These are phyloP conservation scores for Leishmania martiniquensis DNA, from an alignment of 208 protist species.

Conservation along the genomic window DNA sequence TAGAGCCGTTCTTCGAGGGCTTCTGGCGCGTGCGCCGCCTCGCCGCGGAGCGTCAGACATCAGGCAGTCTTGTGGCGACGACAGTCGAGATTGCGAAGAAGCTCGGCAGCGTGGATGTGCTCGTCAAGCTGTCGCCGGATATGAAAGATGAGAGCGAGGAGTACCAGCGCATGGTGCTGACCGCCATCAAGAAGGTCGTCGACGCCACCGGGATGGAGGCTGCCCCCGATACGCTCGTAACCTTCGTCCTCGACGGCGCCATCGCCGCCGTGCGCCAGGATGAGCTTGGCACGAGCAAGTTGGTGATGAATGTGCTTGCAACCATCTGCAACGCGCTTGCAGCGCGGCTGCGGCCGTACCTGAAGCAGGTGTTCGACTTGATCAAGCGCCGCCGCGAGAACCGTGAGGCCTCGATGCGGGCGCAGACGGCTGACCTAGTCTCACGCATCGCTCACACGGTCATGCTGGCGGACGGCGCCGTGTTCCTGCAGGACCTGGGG, in stretches of 20 bases:
- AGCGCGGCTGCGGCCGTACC: constrained; percentile 91
- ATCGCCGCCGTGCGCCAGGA: constrained; percentile 98
- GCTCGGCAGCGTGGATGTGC: constrained; percentile 94
- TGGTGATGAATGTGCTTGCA: constrained; percentile 93
- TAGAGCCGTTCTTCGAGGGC: constrained; percentile 91
- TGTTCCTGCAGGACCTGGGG: constrained; percentile 96
- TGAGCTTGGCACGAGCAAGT: constrained; percentile 88
- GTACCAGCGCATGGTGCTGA: constrained; percentile 97
- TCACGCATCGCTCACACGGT: constrained; percentile 95
- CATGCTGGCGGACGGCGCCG: constrained; percentile 93
- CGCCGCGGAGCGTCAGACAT: constrained; percentile 95
- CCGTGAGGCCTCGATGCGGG: constrained; percentile 91
- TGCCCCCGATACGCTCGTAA: constrained; percentile 93
- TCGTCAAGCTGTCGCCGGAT: constrained; percentile 94
- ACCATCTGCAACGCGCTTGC: constrained; percentile 96
- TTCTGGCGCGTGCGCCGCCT: constrained; percentile 97
- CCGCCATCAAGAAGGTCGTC: constrained; percentile 92
- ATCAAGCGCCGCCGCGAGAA: constrained; percentile 98
- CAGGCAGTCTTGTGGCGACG: constrained; percentile 94
- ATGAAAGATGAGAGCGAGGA: constrained; percentile 99
- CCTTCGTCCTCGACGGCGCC: constrained; percentile 96
- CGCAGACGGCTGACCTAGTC: constrained; percentile 98
- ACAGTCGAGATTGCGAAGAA: constrained; percentile 97
- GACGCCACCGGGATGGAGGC: constrained; percentile 82
- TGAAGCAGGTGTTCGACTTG: constrained; percentile 96